phyloP scores from a whole-genome alignment of 257 asterid genomes.

The Ilex asprella region DNA sequence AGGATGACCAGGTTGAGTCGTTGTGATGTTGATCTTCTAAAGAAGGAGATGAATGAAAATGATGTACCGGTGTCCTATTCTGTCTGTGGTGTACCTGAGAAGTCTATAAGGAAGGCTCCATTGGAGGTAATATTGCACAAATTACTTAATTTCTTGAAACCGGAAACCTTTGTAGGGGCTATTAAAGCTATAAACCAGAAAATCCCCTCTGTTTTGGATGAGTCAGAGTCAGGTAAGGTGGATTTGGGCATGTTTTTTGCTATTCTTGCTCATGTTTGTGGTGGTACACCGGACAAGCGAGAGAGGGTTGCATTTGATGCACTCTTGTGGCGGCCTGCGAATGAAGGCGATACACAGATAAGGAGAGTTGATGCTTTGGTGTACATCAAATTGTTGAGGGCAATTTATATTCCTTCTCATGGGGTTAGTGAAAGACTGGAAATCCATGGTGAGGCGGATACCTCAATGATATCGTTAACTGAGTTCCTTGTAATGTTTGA shows the following conservation, averaged over 20 bases:
- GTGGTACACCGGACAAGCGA: constrained; percentile 74
- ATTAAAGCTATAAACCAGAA: constrained; percentile 90
- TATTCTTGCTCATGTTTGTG: constrained; percentile 71
- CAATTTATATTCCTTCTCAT: constrained; percentile 71
- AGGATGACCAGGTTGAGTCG: constrained; percentile 83
- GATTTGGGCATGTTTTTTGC: constrained; percentile 94
- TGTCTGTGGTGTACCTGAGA: constrained; percentile 71
- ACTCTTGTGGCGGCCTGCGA: constrained; percentile 84
- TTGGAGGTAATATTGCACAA: constrained; percentile 69
- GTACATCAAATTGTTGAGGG: constrained; percentile 69
- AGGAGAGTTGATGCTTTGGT: constrained; percentile 67
- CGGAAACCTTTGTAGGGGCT: constrained; percentile 91
- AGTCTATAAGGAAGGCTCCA: constrained; percentile 87
- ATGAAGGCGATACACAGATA: constrained; percentile 61
- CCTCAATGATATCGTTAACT: constrained; percentile 42
- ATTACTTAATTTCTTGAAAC: constrained; percentile 78
- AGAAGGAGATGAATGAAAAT: constrained; percentile 78
- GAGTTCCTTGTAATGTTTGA: constrained; percentile 78
- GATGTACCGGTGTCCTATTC: constrained; percentile 81
- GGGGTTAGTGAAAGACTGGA: constrained; percentile 77
- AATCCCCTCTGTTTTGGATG: constrained; percentile 71
- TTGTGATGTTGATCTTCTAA: constrained; percentile 69
- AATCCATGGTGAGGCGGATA: constrained; percentile 66
- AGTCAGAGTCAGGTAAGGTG: constrained; percentile 74
- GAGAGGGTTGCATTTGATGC: constrained; percentile 82